These are phyloP conservation scores for Areca catechu DNA, from an alignment of 176 grass and related monocot species.

Conservation along the genomic window DNA sequence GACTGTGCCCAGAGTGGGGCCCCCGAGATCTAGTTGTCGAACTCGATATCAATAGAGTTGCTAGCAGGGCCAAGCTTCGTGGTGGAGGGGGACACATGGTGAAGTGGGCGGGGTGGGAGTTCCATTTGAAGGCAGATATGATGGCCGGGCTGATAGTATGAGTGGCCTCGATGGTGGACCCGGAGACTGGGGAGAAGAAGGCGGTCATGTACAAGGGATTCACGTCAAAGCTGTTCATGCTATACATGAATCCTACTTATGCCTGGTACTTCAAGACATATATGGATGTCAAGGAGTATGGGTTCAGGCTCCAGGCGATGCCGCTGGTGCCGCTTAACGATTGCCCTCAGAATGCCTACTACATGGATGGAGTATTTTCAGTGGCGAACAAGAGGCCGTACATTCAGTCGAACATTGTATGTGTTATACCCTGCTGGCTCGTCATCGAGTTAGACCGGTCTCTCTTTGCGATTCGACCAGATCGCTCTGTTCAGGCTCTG, in stretches of 20 bases:
- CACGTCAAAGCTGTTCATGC: constrained; percentile 83
- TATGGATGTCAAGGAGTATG: constrained; percentile 90
- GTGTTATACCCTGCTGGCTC: no score
- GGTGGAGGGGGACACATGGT: constrained; percentile 52
- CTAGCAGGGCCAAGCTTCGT: constrained; percentile 24
- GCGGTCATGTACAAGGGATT: constrained; percentile 84
- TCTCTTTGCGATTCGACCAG: no score
- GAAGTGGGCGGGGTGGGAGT: constrained; percentile 77
- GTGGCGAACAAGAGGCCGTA: constrained; percentile 56
- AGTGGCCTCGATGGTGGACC: constrained; percentile 30
- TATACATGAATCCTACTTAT: constrained; percentile 87
- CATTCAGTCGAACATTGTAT: constrained; percentile 65
- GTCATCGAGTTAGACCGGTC: no score
- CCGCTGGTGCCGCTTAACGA: constrained; percentile 94
- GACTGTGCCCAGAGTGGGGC: no score
- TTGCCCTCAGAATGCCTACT: constrained; percentile 67
- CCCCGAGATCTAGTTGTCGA: constrained; percentile 3
- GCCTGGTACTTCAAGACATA: constrained; percentile 98
- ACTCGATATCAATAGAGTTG: constrained; percentile 57
- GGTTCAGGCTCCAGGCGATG: no score
- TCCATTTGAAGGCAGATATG: no score
- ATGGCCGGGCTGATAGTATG: constrained; percentile 79
- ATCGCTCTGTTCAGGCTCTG: no score
- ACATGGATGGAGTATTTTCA: constrained; percentile 65
- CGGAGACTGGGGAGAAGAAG: constrained; percentile 25